These are phyloP conservation scores for Dunaliella primolecta DNA, from an alignment of 139 green algal species.

Conservation along the genomic window DNA sequence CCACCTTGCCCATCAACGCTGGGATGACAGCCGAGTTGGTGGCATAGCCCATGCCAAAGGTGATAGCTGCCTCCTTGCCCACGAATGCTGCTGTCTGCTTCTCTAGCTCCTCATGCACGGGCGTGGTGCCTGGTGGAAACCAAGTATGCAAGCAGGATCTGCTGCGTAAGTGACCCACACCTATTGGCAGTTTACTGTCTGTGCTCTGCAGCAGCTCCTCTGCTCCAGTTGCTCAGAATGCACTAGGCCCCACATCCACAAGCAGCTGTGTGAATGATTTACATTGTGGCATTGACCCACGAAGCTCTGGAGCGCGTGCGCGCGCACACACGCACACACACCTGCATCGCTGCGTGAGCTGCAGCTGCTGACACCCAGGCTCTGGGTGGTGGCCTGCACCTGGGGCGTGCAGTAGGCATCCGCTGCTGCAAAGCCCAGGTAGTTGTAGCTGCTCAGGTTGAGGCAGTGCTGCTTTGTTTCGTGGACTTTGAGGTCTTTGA, in stretches of 20 bases:
- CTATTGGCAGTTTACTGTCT: too few species aligned
- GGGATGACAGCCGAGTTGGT: conserved; percentile 94
- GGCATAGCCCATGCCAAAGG: conserved; percentile 98
- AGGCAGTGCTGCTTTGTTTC: conserved; percentile 66
- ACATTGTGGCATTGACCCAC: too few species aligned
- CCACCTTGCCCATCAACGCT: conserved; percentile 62
- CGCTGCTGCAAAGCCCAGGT: conserved; percentile 92
- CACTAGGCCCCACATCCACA: too few species aligned
- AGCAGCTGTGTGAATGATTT: too few species aligned
- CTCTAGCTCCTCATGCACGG: conserved; percentile 83
- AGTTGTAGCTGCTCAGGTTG: conserved; percentile 99
- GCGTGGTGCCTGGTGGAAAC: conserved; percentile 57
- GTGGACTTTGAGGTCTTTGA: conserved; percentile 41
- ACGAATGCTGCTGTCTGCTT: conserved; percentile 78
- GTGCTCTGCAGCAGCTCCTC: too few species aligned
- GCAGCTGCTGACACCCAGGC: conserved; percentile 64
- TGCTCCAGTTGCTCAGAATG: too few species aligned
- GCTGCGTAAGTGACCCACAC: too few species aligned
- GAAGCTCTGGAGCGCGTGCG: too few species aligned
- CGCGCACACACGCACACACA: conserved; percentile 10
- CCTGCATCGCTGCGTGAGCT: conserved; percentile 56
- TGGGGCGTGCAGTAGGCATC: conserved; percentile 94
- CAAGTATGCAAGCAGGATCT: background rate
- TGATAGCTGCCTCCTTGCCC: conserved; percentile 83
- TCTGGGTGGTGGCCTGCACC: conserved; percentile 64